Evolutionary conservation across 2,329 filamentous ascomycete genomes (phyloP).

Genomic region (Diaporthe sp.): DNA sequence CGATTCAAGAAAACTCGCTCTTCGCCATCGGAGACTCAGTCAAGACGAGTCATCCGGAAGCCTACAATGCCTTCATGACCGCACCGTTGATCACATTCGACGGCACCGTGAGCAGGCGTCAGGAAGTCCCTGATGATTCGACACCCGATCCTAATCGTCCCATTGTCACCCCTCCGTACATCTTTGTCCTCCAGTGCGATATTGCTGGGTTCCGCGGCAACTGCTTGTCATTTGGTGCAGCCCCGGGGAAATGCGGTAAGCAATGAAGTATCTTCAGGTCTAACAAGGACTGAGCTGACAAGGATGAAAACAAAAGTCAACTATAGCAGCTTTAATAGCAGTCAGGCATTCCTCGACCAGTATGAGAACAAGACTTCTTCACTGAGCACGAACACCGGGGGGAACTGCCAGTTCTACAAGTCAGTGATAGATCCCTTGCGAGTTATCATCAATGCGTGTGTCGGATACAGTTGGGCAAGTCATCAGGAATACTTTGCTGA

Average conservation of each 20-base stretch:
- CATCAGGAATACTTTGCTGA: not conserved
- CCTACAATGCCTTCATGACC: conserved; percentile 10
- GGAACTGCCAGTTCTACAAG: conserved; percentile 25
- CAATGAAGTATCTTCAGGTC: not conserved
- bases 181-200: conserved; percentile 12
- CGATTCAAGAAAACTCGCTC: conserved; percentile 6
- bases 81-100: not conserved
- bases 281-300: not conserved
- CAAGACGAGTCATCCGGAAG: not conserved
- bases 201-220: not conserved
- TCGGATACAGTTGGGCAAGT: too few species aligned
- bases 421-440: not conserved
- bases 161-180: not conserved
- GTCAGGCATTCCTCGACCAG: not conserved
- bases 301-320: not conserved
- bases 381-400: conserved; percentile 7
- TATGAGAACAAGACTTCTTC: conserved; percentile 10
- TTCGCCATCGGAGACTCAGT: not conserved
- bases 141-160: not conserved
- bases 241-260: not conserved
- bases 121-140: not conserved
- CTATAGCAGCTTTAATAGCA: conserved; percentile 8
- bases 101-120: not conserved
- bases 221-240: conserved; percentile 8
- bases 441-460: not conserved